phyloP scores from a whole-genome alignment of 495 filamentous ascomycete genomes.

The Annulohypoxylon maeteangense region DNA sequence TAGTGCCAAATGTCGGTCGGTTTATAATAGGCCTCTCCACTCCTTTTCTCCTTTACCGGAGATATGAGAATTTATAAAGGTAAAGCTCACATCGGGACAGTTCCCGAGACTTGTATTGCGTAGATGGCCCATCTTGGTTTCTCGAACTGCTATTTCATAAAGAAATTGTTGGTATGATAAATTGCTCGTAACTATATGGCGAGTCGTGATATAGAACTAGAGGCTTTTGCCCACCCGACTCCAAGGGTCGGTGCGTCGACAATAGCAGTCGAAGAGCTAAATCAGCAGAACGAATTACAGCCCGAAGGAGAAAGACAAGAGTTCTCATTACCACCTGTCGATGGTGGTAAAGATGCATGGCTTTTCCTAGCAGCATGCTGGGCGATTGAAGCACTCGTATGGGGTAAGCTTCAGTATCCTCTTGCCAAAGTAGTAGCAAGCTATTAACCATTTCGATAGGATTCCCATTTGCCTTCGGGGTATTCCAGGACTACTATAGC shows the following conservation, averaged over 20 bases:
- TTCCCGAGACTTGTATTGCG: background rate
- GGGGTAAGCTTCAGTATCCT: conserved; percentile 55
- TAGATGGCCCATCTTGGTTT: no score
- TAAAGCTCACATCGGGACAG: background rate
- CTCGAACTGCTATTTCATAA: no score
- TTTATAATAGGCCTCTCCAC: conserved; percentile 27
- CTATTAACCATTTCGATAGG: conserved; percentile 49
- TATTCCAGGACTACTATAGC: conserved; percentile 69
- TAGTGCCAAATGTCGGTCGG: conserved; percentile 27
- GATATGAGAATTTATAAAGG: conserved; percentile 7
- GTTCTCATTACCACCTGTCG: conserved; percentile 61
- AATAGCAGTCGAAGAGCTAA: background rate
- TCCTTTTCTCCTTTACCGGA: conserved; percentile 30
- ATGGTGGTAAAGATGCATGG: conserved; percentile 68
- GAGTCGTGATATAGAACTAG: conserved; percentile 34
- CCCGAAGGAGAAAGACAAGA: conserved; percentile 35
- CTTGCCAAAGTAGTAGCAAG: background rate
- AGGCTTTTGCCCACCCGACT: conserved; percentile 14
- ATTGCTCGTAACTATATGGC: conserved; percentile 16
- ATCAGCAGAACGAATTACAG: conserved; percentile 1
- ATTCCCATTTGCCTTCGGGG: conserved; percentile 68
- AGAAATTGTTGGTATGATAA: background rate
- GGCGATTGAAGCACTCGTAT: conserved; percentile 66
- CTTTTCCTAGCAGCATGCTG: conserved; percentile 66
- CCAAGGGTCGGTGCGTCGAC: conserved; percentile 2